Evolutionary conservation across 2,329 filamentous ascomycete genomes (phyloP).

Genomic region (Paecilomyces fulvus): DNA sequence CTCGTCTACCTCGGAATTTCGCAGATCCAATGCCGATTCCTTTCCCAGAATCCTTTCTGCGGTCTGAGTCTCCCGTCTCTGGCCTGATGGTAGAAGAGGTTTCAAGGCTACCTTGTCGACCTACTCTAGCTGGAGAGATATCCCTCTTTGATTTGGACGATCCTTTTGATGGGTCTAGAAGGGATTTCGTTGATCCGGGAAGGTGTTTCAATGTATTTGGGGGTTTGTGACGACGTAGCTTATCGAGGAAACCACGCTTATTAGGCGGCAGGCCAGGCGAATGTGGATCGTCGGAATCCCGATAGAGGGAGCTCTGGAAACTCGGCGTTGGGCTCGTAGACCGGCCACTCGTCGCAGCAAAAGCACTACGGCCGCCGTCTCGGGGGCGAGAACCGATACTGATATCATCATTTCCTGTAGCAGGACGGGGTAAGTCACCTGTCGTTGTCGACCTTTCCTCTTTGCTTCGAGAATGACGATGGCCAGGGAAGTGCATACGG

Average conservation of each 20-base stretch:
- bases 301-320: conserved; percentile 52
- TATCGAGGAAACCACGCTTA: conserved; percentile 45
- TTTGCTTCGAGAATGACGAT: conserved; percentile 39
- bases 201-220: conserved; percentile 27
- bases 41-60: conserved; percentile 29
- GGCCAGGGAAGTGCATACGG: conserved; percentile 30
- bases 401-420: conserved; percentile 67
- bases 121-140: conserved; percentile 21
- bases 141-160: conserved; percentile 22
- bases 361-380: conserved; percentile 36
- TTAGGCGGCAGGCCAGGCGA: conserved; percentile 29
- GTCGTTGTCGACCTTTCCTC: conserved; percentile 42
- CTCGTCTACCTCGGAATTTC: conserved; percentile 27
- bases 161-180: conserved; percentile 19
- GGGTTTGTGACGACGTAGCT: conserved; percentile 42
- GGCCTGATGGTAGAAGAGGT: conserved; percentile 10
- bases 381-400: conserved; percentile 45
- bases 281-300: conserved; percentile 20
- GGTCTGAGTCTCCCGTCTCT: conserved; percentile 25
- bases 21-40: conserved; percentile 22
- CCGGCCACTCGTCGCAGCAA: conserved; percentile 47
- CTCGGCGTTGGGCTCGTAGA: conserved; percentile 78
- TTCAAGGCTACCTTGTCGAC: conserved; percentile 30
- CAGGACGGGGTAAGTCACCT: conserved; percentile 56
- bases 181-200: conserved; percentile 19